Percentiles rank a stretch among this genome's conserved stretches.
phyloP scores from a whole-genome alignment of 1,284 basidiomycete genomes.

The Papiliotrema nemorosa region DNA sequence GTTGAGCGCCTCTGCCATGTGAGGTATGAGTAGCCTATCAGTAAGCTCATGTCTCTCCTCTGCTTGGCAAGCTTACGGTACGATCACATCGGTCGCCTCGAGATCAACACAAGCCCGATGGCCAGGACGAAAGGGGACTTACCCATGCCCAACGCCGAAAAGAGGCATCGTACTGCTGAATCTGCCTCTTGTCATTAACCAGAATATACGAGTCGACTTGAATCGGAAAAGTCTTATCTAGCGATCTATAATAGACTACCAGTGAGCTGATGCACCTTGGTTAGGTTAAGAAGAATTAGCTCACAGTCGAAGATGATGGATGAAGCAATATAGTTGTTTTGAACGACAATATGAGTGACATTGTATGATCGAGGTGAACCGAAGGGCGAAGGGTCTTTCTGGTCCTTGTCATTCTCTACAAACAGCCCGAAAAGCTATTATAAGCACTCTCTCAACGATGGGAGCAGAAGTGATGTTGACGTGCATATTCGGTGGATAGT shows the following conservation, averaged over 20 bases:
- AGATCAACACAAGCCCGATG: neutral
- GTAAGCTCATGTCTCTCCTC: neutral
- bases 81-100: neutral
- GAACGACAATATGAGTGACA: constrained; percentile 14
- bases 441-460: neutral
- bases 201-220: neutral
- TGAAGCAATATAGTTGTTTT: constrained; percentile 15
- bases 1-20: constrained; percentile 19
- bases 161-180: constrained; percentile 12
- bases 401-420: constrained; percentile 14
- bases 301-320: constrained; percentile 20
- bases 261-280: neutral
- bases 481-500: constrained; percentile 7
- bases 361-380: constrained; percentile 21
- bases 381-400: constrained; percentile 14
- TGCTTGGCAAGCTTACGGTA: neutral
- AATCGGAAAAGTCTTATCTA: constrained; percentile 9
- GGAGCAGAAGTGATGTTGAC: neutral
- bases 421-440: constrained; percentile 23
- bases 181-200: constrained; percentile 10
- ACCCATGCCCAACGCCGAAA: constrained; percentile 24
- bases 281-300: neutral
- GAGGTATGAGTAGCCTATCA: constrained; percentile 16
- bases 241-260: constrained; percentile 5
- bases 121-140: constrained; percentile 13